Base-by-base conservation (phyloP, 352 stramenopile genomes). In the Globisporangium lucens region DNA sequence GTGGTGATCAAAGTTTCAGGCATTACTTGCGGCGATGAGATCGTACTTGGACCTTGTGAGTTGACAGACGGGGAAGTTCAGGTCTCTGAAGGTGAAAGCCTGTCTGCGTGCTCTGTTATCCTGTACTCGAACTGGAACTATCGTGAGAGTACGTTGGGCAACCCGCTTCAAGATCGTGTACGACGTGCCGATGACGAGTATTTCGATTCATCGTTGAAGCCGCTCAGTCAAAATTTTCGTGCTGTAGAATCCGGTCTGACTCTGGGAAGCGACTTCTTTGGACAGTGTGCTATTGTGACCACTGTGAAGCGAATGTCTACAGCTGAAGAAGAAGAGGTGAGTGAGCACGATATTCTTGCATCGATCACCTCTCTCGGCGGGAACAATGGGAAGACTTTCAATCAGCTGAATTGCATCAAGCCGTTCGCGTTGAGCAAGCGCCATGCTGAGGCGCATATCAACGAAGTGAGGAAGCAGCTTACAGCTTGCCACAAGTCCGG, bases 231-330 rank as follows among this genome's bases (percentile, higher is more conserved):
- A 36, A 67, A 77, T 7, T 85, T 87, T 43, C 63, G 71, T 3
- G 58, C 68, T 4, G 80, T 74, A 2, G 73, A 81, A 4, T 75
- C 75, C 1, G 80, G 80, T 0, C 65, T 89, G 33, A 80, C 75
- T 3, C 56, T 89, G 24, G 74, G 67, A 20, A 74, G 66, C 10
- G 80, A 89, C 60, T 89, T 89, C 38, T 89, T 85, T 63, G 80
- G 80, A 0, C 80, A 89, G 63, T 87, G 78, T 47, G 68, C 71
- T 12, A 74, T 89, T 22, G 78, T 87, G 10, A 77, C 73, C 1
- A 56, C 57, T 0, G 75, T 84, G n/a, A 77, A 75, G 24, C 46
- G 58, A 15, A 51, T 68, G 12, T 84, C 76, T 10, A 66, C 69
- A 52, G 75, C 68, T 13, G 68, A 60, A 22, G 63, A 62, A 2